Evolutionary conservation across 2,329 filamentous ascomycete species (phyloP).

Genomic region (Teratosphaeria gauchensis): DNA sequence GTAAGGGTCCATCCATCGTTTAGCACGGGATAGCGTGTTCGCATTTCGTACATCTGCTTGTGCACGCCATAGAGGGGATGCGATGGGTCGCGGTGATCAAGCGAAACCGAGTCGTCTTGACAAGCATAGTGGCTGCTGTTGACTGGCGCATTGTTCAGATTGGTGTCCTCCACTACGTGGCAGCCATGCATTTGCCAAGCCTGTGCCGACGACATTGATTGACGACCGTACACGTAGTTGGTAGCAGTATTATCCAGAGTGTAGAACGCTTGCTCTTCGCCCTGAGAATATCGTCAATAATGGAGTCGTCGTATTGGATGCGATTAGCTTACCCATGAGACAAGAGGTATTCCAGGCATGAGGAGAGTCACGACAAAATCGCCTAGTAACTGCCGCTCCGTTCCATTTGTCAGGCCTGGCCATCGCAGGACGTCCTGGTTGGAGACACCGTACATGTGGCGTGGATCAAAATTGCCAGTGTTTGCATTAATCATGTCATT

Average conservation of each 20-base stretch:
- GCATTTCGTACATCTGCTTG: slow-evolving; percentile 53
- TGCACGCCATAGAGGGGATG: slow-evolving; percentile 52
- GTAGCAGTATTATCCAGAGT: slow-evolving; percentile 53
- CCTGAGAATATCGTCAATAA: slow-evolving; percentile 16
- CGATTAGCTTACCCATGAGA: slow-evolving; percentile 39
- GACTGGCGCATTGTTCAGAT: slow-evolving; percentile 50
- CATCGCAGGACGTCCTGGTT: slow-evolving; percentile 60
- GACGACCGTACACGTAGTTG: slow-evolving; percentile 57
- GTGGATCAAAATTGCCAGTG: slow-evolving; percentile 52
- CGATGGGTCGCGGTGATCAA: slow-evolving; percentile 54
- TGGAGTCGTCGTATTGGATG: not conserved
- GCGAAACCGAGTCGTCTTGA: slow-evolving; percentile 45
- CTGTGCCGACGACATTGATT: slow-evolving; percentile 50
- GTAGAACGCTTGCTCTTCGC: slow-evolving; percentile 58
- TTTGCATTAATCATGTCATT: slow-evolving; percentile 53
- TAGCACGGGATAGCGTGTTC: slow-evolving; percentile 46
- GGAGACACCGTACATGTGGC: slow-evolving; percentile 55
- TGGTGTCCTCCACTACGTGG: slow-evolving; percentile 46
- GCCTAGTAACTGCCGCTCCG: slow-evolving; percentile 47
- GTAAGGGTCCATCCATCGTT: slow-evolving; percentile 50
- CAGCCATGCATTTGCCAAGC: slow-evolving; percentile 59
- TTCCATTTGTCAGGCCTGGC: slow-evolving; percentile 49
- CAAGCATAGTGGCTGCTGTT: slow-evolving; percentile 47
- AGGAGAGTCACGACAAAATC: slow-evolving; percentile 50
- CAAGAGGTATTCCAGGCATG: slow-evolving; percentile 51